Conservation (phyloP, 768 basidiomycete genomes). For the Tephrocybe sp. region DNA sequence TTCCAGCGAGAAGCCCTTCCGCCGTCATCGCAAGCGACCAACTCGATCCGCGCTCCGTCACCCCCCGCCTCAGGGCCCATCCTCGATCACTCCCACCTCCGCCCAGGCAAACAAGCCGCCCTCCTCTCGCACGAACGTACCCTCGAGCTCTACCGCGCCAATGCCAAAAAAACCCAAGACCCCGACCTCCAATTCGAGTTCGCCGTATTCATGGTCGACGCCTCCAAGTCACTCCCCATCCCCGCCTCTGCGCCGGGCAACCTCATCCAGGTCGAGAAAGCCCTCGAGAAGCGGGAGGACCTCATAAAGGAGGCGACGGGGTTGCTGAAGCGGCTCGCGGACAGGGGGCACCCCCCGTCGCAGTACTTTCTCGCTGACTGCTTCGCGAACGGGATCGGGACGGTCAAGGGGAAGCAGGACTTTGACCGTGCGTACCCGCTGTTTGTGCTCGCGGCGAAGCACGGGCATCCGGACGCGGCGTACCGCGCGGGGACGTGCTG, state of each 20-base stretch:
- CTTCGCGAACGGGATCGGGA: slow-evolving; percentile 97
- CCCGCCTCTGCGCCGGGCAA: slow-evolving; percentile 70
- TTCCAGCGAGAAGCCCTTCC: slow-evolving; percentile 19
- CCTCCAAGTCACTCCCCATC: slow-evolving; percentile 86
- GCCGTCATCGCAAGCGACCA: slow-evolving; percentile 45
- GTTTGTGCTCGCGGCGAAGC: slow-evolving; percentile 95
- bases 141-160: slow-evolving; percentile 93
- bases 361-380: slow-evolving; percentile 99
- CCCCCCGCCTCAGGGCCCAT: slow-evolving; percentile 67
- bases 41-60: slow-evolving; percentile 66
- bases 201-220: slow-evolving; percentile 98
- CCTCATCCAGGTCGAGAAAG: slow-evolving; percentile 78
- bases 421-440: slow-evolving; percentile 97
- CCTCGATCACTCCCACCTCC: slow-evolving; percentile 89
- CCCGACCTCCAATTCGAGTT: slow-evolving; percentile 98
- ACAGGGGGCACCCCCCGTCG: slow-evolving; percentile 90
- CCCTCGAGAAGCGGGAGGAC: slow-evolving; percentile 81
- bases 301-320: slow-evolving; percentile 85
- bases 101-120: slow-evolving; percentile 89
- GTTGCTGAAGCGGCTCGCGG: slow-evolving; percentile 88
- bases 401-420: slow-evolving; percentile 86
- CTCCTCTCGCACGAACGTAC: slow-evolving; percentile 95
- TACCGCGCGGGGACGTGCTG: slow-evolving; percentile 97
- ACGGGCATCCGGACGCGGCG: slow-evolving; percentile 92
- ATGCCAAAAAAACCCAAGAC: slow-evolving; percentile 98